phyloP scores from a whole-genome alignment of 1,284 basidiomycete species.

The Ganoderma lucidum region DNA sequence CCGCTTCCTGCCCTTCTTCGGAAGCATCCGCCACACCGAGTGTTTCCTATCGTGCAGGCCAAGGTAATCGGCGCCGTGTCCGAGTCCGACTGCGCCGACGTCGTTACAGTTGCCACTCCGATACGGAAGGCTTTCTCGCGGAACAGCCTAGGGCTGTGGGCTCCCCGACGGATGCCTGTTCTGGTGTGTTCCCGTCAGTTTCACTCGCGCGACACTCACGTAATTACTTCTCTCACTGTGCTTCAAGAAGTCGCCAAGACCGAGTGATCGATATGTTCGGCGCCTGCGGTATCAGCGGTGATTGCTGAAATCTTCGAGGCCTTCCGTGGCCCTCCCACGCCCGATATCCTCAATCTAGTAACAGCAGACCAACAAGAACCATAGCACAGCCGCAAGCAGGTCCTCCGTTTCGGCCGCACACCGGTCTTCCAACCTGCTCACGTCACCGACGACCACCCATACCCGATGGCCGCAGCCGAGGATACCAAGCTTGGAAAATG shows the following conservation, averaged over 20 bases:
- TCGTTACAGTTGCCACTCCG: background rate
- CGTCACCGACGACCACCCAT: constrained; percentile 2
- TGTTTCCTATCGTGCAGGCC: background rate
- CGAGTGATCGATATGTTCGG: background rate
- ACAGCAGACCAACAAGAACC: background rate
- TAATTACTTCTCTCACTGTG: background rate
- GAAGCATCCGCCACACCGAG: background rate
- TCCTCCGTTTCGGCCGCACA: background rate
- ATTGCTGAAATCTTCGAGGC: background rate
- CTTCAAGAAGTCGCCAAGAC: background rate
- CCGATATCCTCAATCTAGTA: background rate
- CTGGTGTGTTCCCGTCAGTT: background rate
- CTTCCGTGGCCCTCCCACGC: background rate
- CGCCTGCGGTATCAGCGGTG: background rate
- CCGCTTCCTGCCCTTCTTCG: background rate
- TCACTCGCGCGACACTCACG: background rate
- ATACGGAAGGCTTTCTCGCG: background rate
- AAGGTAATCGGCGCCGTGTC: background rate
- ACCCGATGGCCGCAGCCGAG: background rate
- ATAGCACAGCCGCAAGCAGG: background rate
- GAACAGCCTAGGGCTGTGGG: background rate
- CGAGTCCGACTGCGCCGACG: constrained; percentile 9
- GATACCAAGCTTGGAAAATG: background rate
- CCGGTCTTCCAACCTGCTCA: background rate
- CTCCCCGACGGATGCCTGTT: constrained; percentile 3